Evolutionary conservation across 108 stramenopile genomes (phyloP).

Genomic region (Cyclotella distinguenda): DNA sequence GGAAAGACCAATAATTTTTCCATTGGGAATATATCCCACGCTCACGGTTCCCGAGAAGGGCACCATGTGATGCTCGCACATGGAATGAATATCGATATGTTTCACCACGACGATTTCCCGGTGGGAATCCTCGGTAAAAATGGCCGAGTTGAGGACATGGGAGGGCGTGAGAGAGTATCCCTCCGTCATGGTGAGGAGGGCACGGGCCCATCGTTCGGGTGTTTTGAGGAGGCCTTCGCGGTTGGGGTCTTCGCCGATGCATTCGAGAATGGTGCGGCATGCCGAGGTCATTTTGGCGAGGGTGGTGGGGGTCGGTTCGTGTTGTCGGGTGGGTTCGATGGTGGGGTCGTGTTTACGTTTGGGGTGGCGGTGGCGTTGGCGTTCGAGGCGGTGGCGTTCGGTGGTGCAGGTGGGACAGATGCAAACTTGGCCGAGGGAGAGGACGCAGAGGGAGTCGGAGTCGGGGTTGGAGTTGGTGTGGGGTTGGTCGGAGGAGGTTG

Average conservation of each 20-base stretch:
- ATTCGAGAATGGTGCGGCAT: conserved; percentile 88
- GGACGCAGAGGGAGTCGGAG: too few relatives aligned
- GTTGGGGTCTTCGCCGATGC: conserved; percentile 94
- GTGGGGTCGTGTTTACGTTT: background rate
- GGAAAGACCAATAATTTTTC: conserved; percentile 88
- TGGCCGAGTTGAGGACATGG: conserved; percentile 87
- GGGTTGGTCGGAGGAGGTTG: too few relatives aligned
- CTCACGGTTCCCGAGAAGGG: conserved; percentile 95
- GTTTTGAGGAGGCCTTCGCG: conserved; percentile 94
- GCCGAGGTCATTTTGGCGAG: conserved; percentile 81
- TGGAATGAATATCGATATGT: conserved; percentile 93
- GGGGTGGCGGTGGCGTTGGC: background rate
- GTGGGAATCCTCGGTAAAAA: conserved; percentile 90
- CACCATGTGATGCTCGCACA: conserved; percentile 99
- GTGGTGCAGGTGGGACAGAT: too few relatives aligned
- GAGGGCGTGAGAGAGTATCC: conserved; percentile 81
- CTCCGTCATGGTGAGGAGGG: conserved; percentile 88
- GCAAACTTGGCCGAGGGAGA: too few relatives aligned
- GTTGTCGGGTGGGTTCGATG: background rate
- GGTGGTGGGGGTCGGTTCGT: conserved; percentile 12
- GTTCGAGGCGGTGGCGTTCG: background rate
- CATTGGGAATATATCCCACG: conserved; percentile 97
- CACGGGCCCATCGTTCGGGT: conserved; percentile 94
- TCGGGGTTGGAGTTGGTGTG: too few relatives aligned
- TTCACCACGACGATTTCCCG: conserved; percentile 96